A percentile compares a stretch with the other conserved stretches of the same genome.
Conservation (phyloP, 768 basidiomycete genomes). For the Termitomyces sp. region DNA sequence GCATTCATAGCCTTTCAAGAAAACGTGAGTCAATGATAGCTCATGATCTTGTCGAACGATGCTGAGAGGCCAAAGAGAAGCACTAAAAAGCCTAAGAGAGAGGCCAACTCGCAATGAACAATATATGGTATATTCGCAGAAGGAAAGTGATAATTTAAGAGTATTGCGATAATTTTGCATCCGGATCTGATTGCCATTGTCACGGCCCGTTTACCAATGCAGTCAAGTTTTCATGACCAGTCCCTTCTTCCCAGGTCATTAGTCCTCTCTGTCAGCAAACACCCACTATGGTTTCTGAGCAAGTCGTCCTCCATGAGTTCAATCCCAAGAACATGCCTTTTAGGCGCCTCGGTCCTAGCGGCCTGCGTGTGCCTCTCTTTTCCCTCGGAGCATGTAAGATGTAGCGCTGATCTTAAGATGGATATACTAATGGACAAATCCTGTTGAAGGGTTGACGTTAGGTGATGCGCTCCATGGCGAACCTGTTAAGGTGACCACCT, state of each 20-base stretch:
- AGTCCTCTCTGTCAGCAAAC: not conserved
- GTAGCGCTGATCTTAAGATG: not conserved
- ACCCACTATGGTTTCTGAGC: constrained; percentile 5
- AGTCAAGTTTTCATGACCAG: not conserved
- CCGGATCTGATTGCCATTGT: not conserved
- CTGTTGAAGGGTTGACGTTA: constrained; percentile 45
- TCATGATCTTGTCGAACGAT: not conserved
- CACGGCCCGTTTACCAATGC: not conserved
- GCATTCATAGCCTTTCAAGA: no score
- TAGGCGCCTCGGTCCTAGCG: constrained; percentile 54
- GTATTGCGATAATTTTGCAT: not conserved
- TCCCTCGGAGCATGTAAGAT: constrained; percentile 59
- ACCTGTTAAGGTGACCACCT: constrained; percentile 51
- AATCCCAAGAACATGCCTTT: constrained; percentile 55
- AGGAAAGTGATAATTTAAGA: not conserved
- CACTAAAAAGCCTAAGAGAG: not conserved
- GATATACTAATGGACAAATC: not conserved
- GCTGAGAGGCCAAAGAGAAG: not conserved
- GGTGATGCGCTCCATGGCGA: constrained; percentile 63
- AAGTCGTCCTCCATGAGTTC: constrained; percentile 25
- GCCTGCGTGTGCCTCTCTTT: constrained; percentile 62
- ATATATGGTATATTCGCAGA: not conserved
- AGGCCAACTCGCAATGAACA: not conserved
- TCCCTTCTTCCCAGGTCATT: not conserved
- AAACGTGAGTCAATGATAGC: not conserved